These are phyloP conservation scores for Neoboletus brunneissimus DNA, from an alignment of 768 basidiomycete genomes.

Conservation along the genomic window DNA sequence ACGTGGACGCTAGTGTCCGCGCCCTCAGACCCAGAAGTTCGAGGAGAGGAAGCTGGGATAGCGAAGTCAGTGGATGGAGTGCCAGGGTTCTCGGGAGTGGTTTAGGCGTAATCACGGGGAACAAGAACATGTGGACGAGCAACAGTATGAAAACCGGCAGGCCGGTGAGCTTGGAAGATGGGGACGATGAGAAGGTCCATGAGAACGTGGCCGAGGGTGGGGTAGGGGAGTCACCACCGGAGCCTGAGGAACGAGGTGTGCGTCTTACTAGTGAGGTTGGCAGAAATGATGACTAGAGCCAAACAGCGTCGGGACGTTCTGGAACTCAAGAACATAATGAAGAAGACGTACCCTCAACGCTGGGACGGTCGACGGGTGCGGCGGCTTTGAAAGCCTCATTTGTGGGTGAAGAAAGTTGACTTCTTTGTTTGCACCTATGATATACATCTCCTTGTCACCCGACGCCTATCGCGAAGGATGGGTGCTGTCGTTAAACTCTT, in stretches of 20 bases:
- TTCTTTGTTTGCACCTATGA: background rate
- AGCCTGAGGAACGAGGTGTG: conserved; percentile 7
- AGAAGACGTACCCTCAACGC: conserved; percentile 23
- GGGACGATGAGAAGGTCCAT: conserved; percentile 32
- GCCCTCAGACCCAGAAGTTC: conserved; percentile 87
- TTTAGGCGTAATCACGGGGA: conserved; percentile 45
- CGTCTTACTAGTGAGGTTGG: background rate
- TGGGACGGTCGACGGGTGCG: conserved; percentile 28
- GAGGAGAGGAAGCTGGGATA: conserved; percentile 88
- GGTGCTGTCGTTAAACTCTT: background rate
- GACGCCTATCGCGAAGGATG: background rate
- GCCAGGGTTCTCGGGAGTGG: conserved; percentile 55
- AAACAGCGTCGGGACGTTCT: conserved; percentile 1
- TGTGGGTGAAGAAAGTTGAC: conserved; percentile 5
- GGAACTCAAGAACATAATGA: conserved; percentile 9
- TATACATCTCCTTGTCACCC: background rate
- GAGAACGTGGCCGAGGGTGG: conserved; percentile 18
- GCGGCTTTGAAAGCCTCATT: conserved; percentile 13
- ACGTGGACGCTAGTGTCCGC: conserved; percentile 83
- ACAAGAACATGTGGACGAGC: conserved; percentile 58
- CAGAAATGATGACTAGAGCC: conserved; percentile 4
- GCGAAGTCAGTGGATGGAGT: conserved; percentile 86
- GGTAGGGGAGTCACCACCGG: conserved; percentile 8
- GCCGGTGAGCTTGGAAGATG: conserved; percentile 47
- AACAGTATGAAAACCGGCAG: conserved; percentile 59